Evolutionary conservation across 192 early-diverging fungal species (phyloP).

Genomic region (Backusella mclennaniae): DNA sequence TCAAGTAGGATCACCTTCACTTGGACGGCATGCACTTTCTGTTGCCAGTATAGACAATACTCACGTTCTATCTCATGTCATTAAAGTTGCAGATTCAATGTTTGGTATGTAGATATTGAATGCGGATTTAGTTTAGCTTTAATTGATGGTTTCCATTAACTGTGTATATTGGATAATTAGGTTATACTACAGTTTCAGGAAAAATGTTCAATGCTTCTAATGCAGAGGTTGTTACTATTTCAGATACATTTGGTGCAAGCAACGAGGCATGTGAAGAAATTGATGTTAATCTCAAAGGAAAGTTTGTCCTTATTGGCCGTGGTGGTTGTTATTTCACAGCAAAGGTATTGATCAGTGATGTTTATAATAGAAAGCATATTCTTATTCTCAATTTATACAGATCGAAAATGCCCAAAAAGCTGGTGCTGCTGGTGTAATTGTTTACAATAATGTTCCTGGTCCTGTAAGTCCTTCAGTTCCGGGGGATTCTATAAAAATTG

Average conservation of each 20-base stretch:
- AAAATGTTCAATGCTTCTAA: slow-evolving; percentile 25
- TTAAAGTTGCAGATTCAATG: slow-evolving; percentile 3
- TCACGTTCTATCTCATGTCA: slow-evolving; percentile 20
- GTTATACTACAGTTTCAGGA: slow-evolving; percentile 18
- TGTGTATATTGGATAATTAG: slow-evolving; percentile 4
- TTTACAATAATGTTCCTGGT: slow-evolving; percentile 46
- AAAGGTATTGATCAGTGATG: slow-evolving; percentile 33
- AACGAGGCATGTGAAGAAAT: slow-evolving; percentile 50
- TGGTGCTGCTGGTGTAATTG: slow-evolving; percentile 49
- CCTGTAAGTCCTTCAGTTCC: slow-evolving; percentile 25
- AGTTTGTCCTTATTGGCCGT: slow-evolving; percentile 42
- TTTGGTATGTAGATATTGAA: slow-evolving; percentile 29
- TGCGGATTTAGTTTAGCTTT: slow-evolving; percentile 9
- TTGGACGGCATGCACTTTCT: slow-evolving; percentile 50
- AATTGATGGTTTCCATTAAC: background rate
- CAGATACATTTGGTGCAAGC: slow-evolving; percentile 30
- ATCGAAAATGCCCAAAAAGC: slow-evolving; percentile 35
- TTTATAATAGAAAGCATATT: background rate
- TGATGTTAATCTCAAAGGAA: slow-evolving; percentile 25
- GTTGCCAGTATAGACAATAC: slow-evolving; percentile 61
- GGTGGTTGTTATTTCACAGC: slow-evolving; percentile 45
- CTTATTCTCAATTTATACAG: slow-evolving; percentile 13
- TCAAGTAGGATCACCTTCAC: slow-evolving; percentile 48
- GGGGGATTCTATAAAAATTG: slow-evolving; percentile 31
- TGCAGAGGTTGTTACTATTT: slow-evolving; percentile 37